Evolutionary conservation across 23 red algal species (phyloP), one percentile per base, ranked within the genome.

Genomic region (Gracilaria domingensis): DNA sequence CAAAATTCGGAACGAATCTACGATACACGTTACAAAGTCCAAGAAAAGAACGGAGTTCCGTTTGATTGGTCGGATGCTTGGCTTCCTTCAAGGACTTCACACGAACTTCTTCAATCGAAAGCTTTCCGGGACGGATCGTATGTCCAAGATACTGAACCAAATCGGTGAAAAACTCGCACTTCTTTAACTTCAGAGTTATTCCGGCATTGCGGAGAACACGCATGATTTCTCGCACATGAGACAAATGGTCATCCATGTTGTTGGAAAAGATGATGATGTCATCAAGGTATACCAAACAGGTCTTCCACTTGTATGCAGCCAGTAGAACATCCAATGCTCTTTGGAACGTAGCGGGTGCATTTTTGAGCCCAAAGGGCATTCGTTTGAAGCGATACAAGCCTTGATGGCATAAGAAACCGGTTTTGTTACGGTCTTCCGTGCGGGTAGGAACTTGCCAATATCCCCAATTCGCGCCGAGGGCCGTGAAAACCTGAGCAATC

Each of bases 331-430:
- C 72, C 0, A 79, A 32, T 11, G 85, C 69, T 14, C 69, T n/a
- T 8, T 89, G 85, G 36, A 89, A 89, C 8, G 66, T 89, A 9
- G 69, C 48, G 85, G 85, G 18, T n/a, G 69, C 85, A 42, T 58
- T 79, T 26, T 67, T 89, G 33, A 89, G 69, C 23, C 67, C 85
- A 25, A 89, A 89, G 20, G 69, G 72, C 85, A 89, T 53, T 2
- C 26, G 42, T 11, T 45, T 45, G 42, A 45, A 45, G 5, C 42
- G 5, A 11, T 7, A 45, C 5, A 11, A 11, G 42, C 42, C 4
- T 7, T 45, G 11, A 11, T 4, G 42, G 42, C 42, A 45, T 45
- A 45, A 4, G 11, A 45, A 45, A 4, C 5, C 42, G 4, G 42
- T 45, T 11, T 45, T 45, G 42, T 45, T 45, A 11, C 42, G 42